Conservation (phyloP, 495 filamentous ascomycete species). For the Penicilliopsis zonata region DNA sequence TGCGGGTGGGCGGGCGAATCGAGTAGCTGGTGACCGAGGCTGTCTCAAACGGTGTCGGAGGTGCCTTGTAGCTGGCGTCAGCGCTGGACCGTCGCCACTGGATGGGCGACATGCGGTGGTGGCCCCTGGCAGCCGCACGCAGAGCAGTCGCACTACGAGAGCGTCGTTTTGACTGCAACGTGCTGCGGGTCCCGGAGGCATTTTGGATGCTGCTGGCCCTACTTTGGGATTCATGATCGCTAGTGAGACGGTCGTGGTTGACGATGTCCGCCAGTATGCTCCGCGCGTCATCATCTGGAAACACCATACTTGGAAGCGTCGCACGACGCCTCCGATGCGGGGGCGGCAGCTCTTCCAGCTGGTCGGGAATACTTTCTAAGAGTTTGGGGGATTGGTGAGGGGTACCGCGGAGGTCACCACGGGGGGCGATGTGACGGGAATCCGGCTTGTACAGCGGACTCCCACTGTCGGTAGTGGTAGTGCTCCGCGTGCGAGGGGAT, state of each 20-base stretch:
- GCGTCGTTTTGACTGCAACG: slow-evolving; percentile 11
- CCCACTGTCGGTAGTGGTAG: not conserved
- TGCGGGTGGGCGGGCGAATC: slow-evolving; percentile 16
- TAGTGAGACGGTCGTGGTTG: slow-evolving; percentile 12
- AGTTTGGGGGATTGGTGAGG: no score
- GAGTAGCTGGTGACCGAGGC: slow-evolving; percentile 18
- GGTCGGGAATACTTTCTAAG: not conserved
- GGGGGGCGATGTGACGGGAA: no score
- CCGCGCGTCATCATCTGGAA: slow-evolving; percentile 29
- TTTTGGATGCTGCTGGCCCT: not conserved
- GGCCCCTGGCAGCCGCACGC: slow-evolving; percentile 9
- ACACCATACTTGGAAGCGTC: slow-evolving; percentile 32
- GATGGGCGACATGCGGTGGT: slow-evolving; percentile 23
- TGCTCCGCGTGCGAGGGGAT: no score
- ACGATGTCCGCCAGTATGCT: slow-evolving; percentile 10
- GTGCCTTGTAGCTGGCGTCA: slow-evolving; percentile 17
- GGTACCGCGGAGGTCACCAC: no score
- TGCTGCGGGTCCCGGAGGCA: not conserved
- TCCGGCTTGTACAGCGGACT: no score
- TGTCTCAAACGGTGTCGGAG: slow-evolving; percentile 5
- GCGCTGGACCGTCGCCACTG: slow-evolving; percentile 22
- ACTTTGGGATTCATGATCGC: slow-evolving; percentile 6
- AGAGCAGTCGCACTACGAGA: slow-evolving; percentile 19
- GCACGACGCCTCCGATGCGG: slow-evolving; percentile 25
- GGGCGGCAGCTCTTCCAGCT: slow-evolving; percentile 1